Evolutionary conservation across 1,284 basidiomycete species (phyloP).

Genomic region (Exobasidium cylindrosporum): DNA sequence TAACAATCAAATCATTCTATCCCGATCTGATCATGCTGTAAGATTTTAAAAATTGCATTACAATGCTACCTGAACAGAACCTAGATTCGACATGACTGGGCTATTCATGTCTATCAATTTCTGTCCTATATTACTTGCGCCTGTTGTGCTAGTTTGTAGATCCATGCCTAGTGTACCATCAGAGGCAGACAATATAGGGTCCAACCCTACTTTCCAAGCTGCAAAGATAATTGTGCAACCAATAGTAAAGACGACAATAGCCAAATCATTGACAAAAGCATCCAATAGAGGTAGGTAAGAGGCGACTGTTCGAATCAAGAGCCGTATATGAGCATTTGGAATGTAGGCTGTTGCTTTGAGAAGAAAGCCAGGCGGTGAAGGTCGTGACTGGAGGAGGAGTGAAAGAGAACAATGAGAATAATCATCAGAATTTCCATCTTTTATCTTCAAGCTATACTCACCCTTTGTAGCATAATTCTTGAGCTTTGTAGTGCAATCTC

Average conservation of each 20-base stretch:
- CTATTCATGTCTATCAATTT: background rate
- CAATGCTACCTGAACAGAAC: background rate
- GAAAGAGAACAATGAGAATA: background rate
- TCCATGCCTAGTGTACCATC: background rate
- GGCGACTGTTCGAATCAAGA: slow-evolving; percentile 9
- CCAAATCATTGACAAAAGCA: slow-evolving; percentile 21
- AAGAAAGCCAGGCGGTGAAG: slow-evolving; percentile 13
- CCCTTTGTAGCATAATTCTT: slow-evolving; percentile 31
- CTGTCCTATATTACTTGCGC: background rate
- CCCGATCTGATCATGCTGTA: background rate
- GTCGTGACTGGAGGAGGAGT: slow-evolving; percentile 8
- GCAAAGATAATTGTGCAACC: slow-evolving; percentile 28
- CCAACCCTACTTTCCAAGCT: slow-evolving; percentile 10
- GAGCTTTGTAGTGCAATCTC: slow-evolving; percentile 40
- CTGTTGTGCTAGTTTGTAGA: background rate
- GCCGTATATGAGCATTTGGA: slow-evolving; percentile 4
- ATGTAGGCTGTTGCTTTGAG: slow-evolving; percentile 8
- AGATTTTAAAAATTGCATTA: background rate
- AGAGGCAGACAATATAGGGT: background rate
- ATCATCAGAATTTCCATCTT: background rate
- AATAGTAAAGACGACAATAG: slow-evolving; percentile 40
- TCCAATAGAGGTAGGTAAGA: slow-evolving; percentile 11
- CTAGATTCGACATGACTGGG: background rate
- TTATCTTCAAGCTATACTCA: slow-evolving; percentile 15
- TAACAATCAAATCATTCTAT: too few relatives aligned